Conservation (phyloP, 169 alveolate species). For the Plasmodium relictum region DNA sequence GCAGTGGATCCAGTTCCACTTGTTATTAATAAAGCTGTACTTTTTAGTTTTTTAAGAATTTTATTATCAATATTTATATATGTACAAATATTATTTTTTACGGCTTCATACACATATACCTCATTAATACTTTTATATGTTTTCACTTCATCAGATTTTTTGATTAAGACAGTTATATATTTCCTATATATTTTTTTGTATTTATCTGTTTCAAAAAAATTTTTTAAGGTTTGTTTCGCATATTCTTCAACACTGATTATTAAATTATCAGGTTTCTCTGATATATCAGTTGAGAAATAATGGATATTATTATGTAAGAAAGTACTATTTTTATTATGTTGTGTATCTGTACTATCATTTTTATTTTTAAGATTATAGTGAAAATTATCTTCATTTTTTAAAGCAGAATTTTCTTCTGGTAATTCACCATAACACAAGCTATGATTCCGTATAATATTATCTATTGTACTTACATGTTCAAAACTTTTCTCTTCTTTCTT, state of each 20-base stretch:
- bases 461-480: constrained; percentile 8
- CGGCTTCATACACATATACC: constrained; percentile 62
- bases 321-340: not conserved
- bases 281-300: not conserved
- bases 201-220: constrained; percentile 43
- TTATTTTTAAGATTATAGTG: not conserved
- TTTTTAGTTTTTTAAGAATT: constrained; percentile 79
- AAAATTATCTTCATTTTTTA: not conserved
- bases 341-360: not conserved
- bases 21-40: constrained; percentile 84
- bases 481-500: not conserved
- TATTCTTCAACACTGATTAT: constrained; percentile 59
- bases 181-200: constrained; percentile 37
- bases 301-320: not conserved
- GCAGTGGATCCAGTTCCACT: constrained; percentile 93
- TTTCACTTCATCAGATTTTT: constrained; percentile 31
- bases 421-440: constrained; percentile 3
- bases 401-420: not conserved
- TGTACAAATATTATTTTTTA: constrained; percentile 79
- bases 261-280: not conserved
- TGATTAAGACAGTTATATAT: constrained; percentile 44
- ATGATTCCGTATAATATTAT: constrained; percentile 1
- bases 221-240: constrained; percentile 25
- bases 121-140: constrained; percentile 67
- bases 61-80: constrained; percentile 82